These are phyloP conservation scores for Murraya koenigii DNA, from an alignment of 345 rosid species.

Conservation along the genomic window DNA sequence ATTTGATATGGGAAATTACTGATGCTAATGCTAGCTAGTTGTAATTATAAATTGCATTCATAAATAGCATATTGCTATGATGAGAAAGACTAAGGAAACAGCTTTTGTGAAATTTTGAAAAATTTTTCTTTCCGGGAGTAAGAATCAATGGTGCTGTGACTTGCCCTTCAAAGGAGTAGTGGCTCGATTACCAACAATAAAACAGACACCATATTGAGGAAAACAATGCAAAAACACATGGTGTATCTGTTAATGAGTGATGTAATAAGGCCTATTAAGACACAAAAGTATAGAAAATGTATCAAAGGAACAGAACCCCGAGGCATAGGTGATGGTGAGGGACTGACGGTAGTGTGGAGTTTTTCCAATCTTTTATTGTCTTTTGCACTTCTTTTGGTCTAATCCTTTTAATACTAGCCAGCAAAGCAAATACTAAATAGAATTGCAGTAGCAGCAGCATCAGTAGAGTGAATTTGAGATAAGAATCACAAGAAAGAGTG, in stretches of 20 bases:
- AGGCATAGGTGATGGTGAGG: conserved; percentile 39
- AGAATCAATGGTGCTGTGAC: conserved; percentile 27
- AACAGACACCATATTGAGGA: conserved; percentile 52
- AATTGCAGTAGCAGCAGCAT: conserved; percentile 8
- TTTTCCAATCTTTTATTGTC: conserved; percentile 30
- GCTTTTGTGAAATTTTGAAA: conserved; percentile 20
- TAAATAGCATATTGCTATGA: background rate
- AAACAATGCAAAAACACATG: conserved; percentile 88
- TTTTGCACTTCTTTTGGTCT: conserved; percentile 18
- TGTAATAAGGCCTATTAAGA: conserved; percentile 25
- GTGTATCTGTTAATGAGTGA: conserved; percentile 17
- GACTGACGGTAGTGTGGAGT: conserved; percentile 22
- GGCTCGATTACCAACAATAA: conserved; percentile 50
- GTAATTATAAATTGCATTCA: background rate
- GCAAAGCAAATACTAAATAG: conserved; percentile 29
- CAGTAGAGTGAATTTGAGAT: conserved; percentile 17
- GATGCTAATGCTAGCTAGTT: background rate
- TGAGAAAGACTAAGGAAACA: conserved; percentile 14
- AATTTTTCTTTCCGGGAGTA: conserved; percentile 15
- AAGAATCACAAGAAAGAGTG: conserved; percentile 19
- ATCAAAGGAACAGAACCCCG: conserved; percentile 64
- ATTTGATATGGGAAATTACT: background rate
- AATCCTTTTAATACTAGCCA: conserved; percentile 46
- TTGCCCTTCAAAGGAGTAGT: conserved; percentile 26
- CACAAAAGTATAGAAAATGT: conserved; percentile 14